Evolutionary conservation across 2,329 filamentous ascomycete genomes (phyloP).

Genomic region (Tolypocladium amazonense): DNA sequence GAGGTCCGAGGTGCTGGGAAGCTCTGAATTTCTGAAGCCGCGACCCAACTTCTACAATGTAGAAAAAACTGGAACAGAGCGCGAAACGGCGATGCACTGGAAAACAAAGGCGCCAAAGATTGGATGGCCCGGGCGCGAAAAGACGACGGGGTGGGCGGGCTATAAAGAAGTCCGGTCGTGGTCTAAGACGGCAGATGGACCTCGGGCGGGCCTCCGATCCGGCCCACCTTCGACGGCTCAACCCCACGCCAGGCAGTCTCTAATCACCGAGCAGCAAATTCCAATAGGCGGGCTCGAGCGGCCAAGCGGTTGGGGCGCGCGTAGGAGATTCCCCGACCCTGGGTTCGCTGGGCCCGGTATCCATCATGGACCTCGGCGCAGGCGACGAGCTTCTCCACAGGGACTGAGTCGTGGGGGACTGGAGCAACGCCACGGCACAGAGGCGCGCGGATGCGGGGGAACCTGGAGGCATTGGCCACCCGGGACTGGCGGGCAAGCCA

Average conservation of each 20-base stretch:
- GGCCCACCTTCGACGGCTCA: not conserved
- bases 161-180: not conserved
- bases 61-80: not conserved
- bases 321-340: not conserved
- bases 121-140: not conserved
- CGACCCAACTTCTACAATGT: not conserved
- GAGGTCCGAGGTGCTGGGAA: not conserved
- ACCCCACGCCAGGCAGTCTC: not conserved
- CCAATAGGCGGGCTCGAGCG: not conserved
- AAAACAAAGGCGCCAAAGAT: not conserved
- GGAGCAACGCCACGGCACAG: not conserved
- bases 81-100: not conserved
- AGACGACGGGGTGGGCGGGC: not conserved
- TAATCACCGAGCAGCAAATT: not conserved
- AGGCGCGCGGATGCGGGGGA: not conserved
- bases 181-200: not conserved
- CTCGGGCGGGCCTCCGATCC: not conserved
- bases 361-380: not conserved
- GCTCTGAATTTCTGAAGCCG: not conserved
- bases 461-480: not conserved
- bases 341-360: not conserved
- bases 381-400: not conserved
- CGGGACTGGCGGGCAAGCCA: not conserved
- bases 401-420: not conserved
- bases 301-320: not conserved